phyloP scores from a whole-genome alignment of 1,284 basidiomycete genomes.

The Sporisorium exsertum region DNA sequence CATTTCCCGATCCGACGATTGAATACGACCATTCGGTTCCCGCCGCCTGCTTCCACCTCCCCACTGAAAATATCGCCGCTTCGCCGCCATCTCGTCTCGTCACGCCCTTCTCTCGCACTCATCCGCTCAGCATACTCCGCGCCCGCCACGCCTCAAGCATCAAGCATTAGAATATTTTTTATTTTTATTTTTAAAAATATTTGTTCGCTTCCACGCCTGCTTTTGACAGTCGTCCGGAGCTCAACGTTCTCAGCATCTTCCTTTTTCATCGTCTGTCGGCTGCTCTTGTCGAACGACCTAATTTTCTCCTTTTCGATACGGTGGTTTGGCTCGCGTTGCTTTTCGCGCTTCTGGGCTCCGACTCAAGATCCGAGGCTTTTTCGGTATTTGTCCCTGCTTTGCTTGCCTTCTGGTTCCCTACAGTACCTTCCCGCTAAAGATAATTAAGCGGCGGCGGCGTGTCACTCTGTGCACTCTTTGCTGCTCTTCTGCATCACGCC shows the following conservation, averaged over 20 bases:
- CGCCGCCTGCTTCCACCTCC: not conserved
- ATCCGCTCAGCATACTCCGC: slow-evolving; percentile 6
- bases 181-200: not conserved
- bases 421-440: no score
- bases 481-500: slow-evolving; percentile 2
- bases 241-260: not conserved
- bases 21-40: not conserved
- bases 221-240: not conserved
- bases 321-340: slow-evolving; percentile 7
- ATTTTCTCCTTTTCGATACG: slow-evolving; percentile 6
- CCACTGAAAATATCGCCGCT: not conserved
- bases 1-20: not conserved
- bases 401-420: not conserved
- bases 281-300: not conserved
- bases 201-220: not conserved
- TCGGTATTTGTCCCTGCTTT: not conserved
- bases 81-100: not conserved
- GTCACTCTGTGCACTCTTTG: slow-evolving; percentile 13
- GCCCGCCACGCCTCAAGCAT: slow-evolving; percentile 8
- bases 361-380: slow-evolving; percentile 13
- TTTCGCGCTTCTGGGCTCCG: not conserved
- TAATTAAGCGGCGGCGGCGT: slow-evolving; percentile 9
- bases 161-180: not conserved
- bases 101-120: no score
- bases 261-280: not conserved